phyloP scores from a whole-genome alignment of 768 basidiomycete genomes.

The Amanita muscaria region DNA sequence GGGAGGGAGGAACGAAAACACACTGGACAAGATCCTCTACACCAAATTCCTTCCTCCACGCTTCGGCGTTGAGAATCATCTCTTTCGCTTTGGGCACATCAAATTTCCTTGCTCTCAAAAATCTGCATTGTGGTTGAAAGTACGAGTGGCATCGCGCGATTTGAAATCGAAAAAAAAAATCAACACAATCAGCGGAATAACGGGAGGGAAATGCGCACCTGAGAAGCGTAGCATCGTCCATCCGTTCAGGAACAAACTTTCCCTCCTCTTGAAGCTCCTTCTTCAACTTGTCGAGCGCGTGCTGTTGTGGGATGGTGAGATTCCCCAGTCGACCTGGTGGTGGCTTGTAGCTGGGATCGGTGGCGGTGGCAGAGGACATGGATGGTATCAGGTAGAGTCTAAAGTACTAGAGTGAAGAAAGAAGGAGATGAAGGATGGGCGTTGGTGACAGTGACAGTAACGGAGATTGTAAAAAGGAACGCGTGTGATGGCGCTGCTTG shows the following conservation, averaged over 20 bases:
- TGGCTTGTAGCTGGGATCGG: slow-evolving; percentile 56
- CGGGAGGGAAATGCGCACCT: slow-evolving; percentile 39
- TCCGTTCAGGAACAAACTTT: slow-evolving; percentile 49
- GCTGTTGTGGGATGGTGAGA: slow-evolving; percentile 49
- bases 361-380: slow-evolving; percentile 23
- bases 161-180: no score
- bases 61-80: slow-evolving; percentile 76
- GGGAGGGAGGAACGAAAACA: slow-evolving; percentile 17
- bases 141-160: no score
- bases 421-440: no score
- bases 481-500: no score
- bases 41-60: slow-evolving; percentile 85
- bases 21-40: slow-evolving; percentile 69
- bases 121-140: no score
- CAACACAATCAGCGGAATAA: no score
- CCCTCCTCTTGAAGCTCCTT: slow-evolving; percentile 53
- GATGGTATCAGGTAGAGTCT: not conserved
- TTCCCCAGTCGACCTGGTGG: slow-evolving; percentile 71
- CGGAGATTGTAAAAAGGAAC: no score
- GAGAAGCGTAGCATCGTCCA: slow-evolving; percentile 63
- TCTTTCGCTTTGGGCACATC: slow-evolving; percentile 72
- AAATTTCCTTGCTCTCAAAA: slow-evolving; percentile 89
- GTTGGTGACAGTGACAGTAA: no score
- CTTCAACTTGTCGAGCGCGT: slow-evolving; percentile 60
- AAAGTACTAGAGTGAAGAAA: no score